phyloP scores from a whole-genome alignment of 1,284 basidiomycete genomes.

The Marasmius sp. region DNA sequence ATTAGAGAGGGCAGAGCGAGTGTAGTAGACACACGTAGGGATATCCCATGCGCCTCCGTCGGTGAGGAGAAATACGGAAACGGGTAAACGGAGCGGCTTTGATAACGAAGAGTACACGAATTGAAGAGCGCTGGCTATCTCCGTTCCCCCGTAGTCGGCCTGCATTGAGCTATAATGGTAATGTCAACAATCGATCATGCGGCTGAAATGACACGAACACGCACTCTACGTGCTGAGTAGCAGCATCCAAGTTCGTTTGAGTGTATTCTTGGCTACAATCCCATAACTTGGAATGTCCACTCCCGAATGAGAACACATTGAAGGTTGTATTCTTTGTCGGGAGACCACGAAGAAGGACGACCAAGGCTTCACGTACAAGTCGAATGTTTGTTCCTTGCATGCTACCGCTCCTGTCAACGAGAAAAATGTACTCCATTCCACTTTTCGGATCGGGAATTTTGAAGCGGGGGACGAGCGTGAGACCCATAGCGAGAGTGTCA shows the following conservation, averaged over 20 bases:
- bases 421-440: conserved; percentile 33
- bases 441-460: conserved; percentile 20
- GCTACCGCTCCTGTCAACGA: conserved; percentile 35
- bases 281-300: conserved; percentile 20
- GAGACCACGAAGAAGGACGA: conserved; percentile 25
- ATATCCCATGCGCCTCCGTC: conserved; percentile 11
- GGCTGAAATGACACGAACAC: not conserved
- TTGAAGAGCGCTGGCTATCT: not conserved
- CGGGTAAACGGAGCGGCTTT: not conserved
- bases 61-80: conserved; percentile 4
- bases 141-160: conserved; percentile 4
- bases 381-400: conserved; percentile 27
- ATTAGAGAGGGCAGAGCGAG: not conserved
- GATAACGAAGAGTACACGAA: not conserved
- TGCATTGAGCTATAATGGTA: not conserved
- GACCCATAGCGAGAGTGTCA: conserved; percentile 23
- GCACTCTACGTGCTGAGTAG: conserved; percentile 9
- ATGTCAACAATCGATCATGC: not conserved
- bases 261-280: conserved; percentile 19
- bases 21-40: not conserved
- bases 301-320: conserved; percentile 32
- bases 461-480: conserved; percentile 31
- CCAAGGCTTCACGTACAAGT: conserved; percentile 23
- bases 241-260: conserved; percentile 16
- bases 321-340: conserved; percentile 25